Evolutionary conservation across 1,139 yeast genomes (phyloP).

Genomic region (Torulaspora globosa): DNA sequence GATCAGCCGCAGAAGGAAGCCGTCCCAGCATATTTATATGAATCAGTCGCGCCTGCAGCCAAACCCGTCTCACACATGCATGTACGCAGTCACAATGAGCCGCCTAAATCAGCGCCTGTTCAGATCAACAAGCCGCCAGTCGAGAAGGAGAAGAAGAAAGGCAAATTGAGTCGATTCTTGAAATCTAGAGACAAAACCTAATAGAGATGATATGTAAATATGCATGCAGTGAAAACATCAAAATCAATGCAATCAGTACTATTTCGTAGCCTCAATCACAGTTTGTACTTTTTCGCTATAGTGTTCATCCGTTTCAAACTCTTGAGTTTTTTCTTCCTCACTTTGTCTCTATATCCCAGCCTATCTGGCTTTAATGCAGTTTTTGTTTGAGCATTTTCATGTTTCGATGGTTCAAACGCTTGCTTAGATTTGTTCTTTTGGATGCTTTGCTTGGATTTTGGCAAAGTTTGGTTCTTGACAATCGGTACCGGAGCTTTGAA

Average conservation of each 20-base stretch:
- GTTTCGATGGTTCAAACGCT: background rate
- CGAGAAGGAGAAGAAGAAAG: conserved; percentile 32
- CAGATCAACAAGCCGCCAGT: conserved; percentile 10
- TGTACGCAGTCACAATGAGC: conserved; percentile 20
- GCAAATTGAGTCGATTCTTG: conserved; percentile 29
- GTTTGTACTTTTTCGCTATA: conserved; percentile 26
- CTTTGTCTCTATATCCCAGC: background rate
- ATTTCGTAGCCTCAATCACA: background rate
- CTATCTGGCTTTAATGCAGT: background rate
- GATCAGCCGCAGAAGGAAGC: conserved; percentile 30
- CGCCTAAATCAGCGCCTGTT: conserved; percentile 16
- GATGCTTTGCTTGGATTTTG: background rate
- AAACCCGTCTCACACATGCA: conserved; percentile 31
- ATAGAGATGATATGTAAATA: conserved; percentile 4
- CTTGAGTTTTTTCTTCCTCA: conserved; percentile 23
- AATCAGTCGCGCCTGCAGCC: conserved; percentile 24
- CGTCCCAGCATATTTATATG: conserved; percentile 37
- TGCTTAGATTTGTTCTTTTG: background rate
- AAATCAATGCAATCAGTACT: background rate
- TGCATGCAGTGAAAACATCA: background rate
- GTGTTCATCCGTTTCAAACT: conserved; percentile 29
- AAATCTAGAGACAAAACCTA: conserved; percentile 21
- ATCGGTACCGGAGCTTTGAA: background rate
- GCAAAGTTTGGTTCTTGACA: background rate
- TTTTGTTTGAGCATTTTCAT: background rate